Percentiles rank a stretch among this genome's conserved stretches.
These are phyloP conservation scores for Penicillium sp. DNA, from an alignment of 2,329 filamentous ascomycete species.

Conservation along the genomic window DNA sequence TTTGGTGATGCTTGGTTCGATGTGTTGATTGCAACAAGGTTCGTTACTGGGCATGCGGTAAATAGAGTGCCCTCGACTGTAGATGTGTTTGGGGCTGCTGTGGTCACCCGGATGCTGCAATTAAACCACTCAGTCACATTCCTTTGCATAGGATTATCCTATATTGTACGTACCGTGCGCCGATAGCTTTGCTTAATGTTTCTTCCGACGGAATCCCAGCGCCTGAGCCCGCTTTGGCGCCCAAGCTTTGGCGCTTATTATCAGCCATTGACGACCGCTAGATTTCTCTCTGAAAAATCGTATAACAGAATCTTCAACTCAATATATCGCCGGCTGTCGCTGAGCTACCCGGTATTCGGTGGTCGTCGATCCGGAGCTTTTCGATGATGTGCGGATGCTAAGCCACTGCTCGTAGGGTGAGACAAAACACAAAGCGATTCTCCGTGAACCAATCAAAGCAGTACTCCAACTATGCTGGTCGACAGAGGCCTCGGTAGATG, in stretches of 20 bases:
- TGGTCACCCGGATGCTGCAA: conserved; percentile 56
- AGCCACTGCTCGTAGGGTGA: neutral
- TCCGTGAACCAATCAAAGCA: neutral
- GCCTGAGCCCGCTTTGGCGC: conserved; percentile 44
- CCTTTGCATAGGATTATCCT: neutral
- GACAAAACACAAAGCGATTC: neutral
- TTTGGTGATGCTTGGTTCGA: conserved; percentile 40
- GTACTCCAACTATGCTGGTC: neutral
- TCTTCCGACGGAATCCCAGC: conserved; percentile 50
- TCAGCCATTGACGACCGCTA: conserved; percentile 48
- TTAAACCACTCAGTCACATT: neutral
- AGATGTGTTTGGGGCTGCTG: conserved; percentile 46
- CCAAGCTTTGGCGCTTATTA: conserved; percentile 54
- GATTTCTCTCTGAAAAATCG: neutral
- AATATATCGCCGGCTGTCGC: neutral
- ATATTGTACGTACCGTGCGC: conserved; percentile 51
- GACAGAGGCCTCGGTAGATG: neutral
- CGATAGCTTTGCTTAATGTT: conserved; percentile 57
- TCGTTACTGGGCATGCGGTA: conserved; percentile 58
- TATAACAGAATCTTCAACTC: neutral
- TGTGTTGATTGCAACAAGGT: conserved; percentile 59
- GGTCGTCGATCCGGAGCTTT: neutral
- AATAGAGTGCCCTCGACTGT: conserved; percentile 60
- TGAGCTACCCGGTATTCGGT: neutral
- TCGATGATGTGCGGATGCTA: neutral